phyloP scores from a whole-genome alignment of 176 grass and related monocot genomes.

The Carex pumila region DNA sequence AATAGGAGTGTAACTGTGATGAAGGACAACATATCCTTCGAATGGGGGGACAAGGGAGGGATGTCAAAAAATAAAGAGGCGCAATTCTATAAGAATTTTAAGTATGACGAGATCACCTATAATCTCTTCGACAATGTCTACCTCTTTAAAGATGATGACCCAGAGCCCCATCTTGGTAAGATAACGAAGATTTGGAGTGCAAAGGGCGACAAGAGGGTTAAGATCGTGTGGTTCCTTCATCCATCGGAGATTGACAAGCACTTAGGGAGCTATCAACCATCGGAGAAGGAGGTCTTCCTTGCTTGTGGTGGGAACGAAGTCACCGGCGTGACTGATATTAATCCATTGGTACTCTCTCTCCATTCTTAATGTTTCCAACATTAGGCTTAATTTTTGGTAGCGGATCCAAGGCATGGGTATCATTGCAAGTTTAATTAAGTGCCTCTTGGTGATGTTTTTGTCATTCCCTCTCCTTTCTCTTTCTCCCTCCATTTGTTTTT shows the following conservation, averaged over 20 bases:
- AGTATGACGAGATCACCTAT: background rate
- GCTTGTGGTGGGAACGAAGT: background rate
- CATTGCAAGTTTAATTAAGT: background rate
- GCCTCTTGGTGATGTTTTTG: background rate
- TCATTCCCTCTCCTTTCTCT: background rate
- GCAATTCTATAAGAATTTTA: background rate
- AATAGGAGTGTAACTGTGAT: background rate
- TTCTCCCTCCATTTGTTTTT: background rate
- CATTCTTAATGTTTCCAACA: background rate
- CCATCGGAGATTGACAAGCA: background rate
- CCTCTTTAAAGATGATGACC: background rate
- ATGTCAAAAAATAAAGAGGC: background rate
- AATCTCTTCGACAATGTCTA: slow-evolving; percentile 11
- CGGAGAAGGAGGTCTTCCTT: slow-evolving; percentile 12
- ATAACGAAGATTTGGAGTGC: slow-evolving; percentile 2
- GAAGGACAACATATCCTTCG: background rate
- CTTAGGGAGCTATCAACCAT: background rate
- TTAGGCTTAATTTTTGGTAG: background rate
- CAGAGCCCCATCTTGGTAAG: slow-evolving; percentile 9
- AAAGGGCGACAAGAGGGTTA: background rate
- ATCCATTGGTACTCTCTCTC: slow-evolving; percentile 8
- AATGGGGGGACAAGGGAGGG: slow-evolving; percentile 8
- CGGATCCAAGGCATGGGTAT: background rate
- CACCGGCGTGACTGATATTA: background rate
- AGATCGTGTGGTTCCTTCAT: slow-evolving; percentile 19